A percentile compares a stretch with the other conserved stretches of the same genome.
These are phyloP conservation scores for Castanea mollissima DNA, from an alignment of 306 rosid genomes.

Conservation along the genomic window DNA sequence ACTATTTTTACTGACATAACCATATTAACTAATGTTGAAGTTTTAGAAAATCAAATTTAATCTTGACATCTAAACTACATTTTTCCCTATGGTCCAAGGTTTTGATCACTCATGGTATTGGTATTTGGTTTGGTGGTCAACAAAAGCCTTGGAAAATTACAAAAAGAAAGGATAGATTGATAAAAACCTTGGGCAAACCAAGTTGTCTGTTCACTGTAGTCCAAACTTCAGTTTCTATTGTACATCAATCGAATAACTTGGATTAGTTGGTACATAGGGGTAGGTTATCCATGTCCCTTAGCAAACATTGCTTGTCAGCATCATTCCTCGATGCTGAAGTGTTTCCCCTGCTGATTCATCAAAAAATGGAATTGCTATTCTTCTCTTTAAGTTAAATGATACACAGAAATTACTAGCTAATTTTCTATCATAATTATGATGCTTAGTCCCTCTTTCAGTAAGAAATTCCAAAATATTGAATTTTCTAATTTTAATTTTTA, in stretches of 20 bases:
- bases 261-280: not conserved
- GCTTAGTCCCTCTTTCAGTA: not conserved
- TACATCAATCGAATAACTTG: not conserved
- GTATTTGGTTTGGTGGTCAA: not conserved
- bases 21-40: constrained; percentile 5
- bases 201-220: not conserved
- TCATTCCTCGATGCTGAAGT: not conserved
- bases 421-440: not conserved
- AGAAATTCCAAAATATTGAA: not conserved
- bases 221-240: not conserved
- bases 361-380: not conserved
- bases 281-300: not conserved
- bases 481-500: no score
- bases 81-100: not conserved
- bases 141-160: not conserved
- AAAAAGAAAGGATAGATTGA: not conserved
- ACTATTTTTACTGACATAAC: constrained; percentile 16
- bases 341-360: not conserved
- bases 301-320: not conserved
- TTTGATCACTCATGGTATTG: not conserved
- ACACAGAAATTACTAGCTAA: not conserved
- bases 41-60: not conserved
- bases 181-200: not conserved
- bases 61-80: constrained; percentile 13
- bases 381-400: not conserved